Conservation (phyloP, 2,329 filamentous ascomycete species). For the Penicillium sp. region DNA sequence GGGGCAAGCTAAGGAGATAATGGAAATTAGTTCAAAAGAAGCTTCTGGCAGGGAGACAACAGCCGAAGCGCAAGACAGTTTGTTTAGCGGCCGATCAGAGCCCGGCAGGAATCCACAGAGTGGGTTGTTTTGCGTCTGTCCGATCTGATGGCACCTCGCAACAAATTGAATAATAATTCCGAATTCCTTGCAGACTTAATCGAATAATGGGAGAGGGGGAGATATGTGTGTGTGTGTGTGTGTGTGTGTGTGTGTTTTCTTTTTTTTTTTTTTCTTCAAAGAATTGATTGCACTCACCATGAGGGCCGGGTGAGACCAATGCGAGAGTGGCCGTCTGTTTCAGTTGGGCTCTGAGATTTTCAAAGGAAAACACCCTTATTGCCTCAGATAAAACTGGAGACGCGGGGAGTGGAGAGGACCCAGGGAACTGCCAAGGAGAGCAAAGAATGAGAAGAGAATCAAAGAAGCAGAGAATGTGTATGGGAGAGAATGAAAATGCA, state of each 20-base stretch:
- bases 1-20: conserved; percentile 11
- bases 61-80: conserved; percentile 13
- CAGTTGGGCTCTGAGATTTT: conserved; percentile 7
- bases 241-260: too few relatives aligned
- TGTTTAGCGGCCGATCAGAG: conserved; percentile 26
- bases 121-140: conserved; percentile 14
- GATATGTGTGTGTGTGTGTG: neutral
- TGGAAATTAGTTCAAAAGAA: conserved; percentile 19
- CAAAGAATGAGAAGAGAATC: neutral
- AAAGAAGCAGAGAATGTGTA: neutral
- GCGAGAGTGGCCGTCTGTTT: neutral
- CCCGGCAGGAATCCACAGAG: conserved; percentile 24
- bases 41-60: conserved; percentile 18
- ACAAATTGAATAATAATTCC: conserved; percentile 5
- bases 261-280: neutral
- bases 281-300: conserved; percentile 3
- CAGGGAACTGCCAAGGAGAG: neutral
- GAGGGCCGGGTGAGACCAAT: conserved; percentile 4
- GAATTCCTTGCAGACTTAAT: conserved; percentile 12
- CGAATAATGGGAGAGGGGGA: neutral
- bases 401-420: conserved; percentile 16
- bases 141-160: conserved; percentile 13
- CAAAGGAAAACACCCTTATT: conserved; percentile 1
- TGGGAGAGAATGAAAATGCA: neutral
- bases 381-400: conserved; percentile 4